A percentile compares a stretch with the other conserved stretches of the same genome.
These are phyloP conservation scores for Irpex rosettiformis DNA, from an alignment of 1,284 basidiomycete species.

Conservation along the genomic window DNA sequence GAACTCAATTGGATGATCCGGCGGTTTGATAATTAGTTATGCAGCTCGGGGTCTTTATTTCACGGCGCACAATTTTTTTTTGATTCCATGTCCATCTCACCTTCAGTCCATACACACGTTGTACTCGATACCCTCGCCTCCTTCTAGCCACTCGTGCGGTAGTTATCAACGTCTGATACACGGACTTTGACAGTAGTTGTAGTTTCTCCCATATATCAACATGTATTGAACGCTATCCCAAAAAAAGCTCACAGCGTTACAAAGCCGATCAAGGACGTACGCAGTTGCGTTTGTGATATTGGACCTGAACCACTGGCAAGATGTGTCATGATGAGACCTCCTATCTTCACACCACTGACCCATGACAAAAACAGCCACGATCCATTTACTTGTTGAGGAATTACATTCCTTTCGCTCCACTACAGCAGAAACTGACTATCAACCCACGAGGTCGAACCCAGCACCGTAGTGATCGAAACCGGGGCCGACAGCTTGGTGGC, in stretches of 20 bases:
- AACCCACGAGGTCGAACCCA: constrained; percentile 24
- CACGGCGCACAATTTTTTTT: neutral
- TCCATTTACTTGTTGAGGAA: neutral
- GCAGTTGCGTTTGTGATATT: constrained; percentile 4
- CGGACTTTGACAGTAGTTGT: constrained; percentile 4
- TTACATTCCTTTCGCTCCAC: constrained; percentile 1
- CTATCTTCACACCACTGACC: neutral
- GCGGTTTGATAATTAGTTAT: constrained; percentile 2
- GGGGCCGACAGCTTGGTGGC: constrained; percentile 20
- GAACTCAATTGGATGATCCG: neutral
- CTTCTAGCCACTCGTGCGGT: neutral
- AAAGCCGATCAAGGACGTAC: constrained; percentile 3
- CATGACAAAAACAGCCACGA: neutral
- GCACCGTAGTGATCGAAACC: constrained; percentile 22
- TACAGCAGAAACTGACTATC: constrained; percentile 21
- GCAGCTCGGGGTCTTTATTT: neutral
- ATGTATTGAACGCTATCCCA: constrained; percentile 1
- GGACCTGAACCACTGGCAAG: constrained; percentile 6
- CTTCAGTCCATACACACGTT: neutral
- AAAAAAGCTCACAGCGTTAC: neutral
- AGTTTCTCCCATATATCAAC: neutral
- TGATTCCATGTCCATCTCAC: too few relatives aligned
- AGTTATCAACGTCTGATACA: neutral
- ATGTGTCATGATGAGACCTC: neutral
- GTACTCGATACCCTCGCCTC: neutral